Base-by-base conservation (phyloP, 177 flowering plant species). In the Vitis hybrid region DNA sequence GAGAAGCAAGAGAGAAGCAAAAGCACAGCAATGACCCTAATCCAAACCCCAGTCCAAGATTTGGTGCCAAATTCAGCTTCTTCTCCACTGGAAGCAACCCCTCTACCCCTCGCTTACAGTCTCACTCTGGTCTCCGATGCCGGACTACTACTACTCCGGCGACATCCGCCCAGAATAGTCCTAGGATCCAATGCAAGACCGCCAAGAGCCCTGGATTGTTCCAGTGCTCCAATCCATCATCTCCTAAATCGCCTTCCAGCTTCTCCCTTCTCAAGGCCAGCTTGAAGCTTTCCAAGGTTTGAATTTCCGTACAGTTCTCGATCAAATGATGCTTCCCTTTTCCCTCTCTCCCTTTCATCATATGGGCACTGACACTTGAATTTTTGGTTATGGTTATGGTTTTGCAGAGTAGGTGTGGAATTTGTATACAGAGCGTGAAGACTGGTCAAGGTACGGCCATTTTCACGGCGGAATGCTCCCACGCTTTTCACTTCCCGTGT, bases 381-480 rank as follows among this genome's bases (percentile, higher is more conserved):
- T 5, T 39, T 39, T 39, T 39, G 29, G 29, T 26, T 26, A 3
- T 39, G 7, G 48, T 39, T 39, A 5, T 39, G 48, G 48, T 39
- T 73, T 60, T 77, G 75, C 91, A 87, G 91, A 82, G 78, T 63
- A 78, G 85, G 63, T 94, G 98, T 50, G 94, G 97, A 59, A 80
- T 92, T 31, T 94, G 98, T 65, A 65, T 81, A 54, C 89, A 84
- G 80, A 84, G 83, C 67, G 85, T 91, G 73, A 92, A 91, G 73
- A 70, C 86, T 0, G 97, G 97, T 3, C 92, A 87, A 71, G 94
- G 97, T 0, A 85, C 85, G 2, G 98, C 97, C 31, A 88, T 92
- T 15, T 91, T 92, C 86, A 94, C 97, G 48, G 97, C 98, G 3
- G 97, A 94, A 67, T 94, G 98, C 79, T 78, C 89, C 7, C 97